Percentiles rank a stretch among this genome's conserved stretches.
phyloP scores from a whole-genome alignment of 225 moss, liverwort and hornwort species.

The Polytrichum formosum region DNA sequence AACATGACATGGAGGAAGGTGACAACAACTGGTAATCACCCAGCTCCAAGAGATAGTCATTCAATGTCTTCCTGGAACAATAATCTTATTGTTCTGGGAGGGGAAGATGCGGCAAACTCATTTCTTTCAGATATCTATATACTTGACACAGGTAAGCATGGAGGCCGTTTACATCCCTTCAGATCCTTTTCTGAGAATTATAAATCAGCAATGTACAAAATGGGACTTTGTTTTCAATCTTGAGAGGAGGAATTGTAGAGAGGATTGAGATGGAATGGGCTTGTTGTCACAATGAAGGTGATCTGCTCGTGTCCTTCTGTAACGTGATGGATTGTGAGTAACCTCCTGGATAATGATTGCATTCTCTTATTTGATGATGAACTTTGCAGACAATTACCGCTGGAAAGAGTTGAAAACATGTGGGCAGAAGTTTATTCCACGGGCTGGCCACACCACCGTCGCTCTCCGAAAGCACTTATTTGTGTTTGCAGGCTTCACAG shows the following conservation, averaged over 20 bases:
- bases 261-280: no score
- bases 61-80: conserved; percentile 90
- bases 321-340: no score
- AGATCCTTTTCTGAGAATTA: no score
- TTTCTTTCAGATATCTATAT: conserved; percentile 87
- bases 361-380: background rate
- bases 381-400: conserved; percentile 50
- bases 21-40: conserved; percentile 63
- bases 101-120: conserved; percentile 88
- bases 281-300: no score
- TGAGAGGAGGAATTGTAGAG: no score
- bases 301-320: no score
- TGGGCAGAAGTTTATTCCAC: conserved; percentile 93
- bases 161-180: no score
- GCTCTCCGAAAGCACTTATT: conserved; percentile 84
- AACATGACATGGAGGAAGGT: conserved; percentile 73
- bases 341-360: no score
- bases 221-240: no score
- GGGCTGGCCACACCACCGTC: conserved; percentile 93
- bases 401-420: conserved; percentile 95
- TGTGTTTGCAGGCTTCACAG: conserved; percentile 96
- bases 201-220: no score
- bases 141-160: conserved; percentile 76
- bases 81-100: conserved; percentile 85
- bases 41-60: conserved; percentile 94